Conservation (phyloP, 164 flowering plant genomes). For the Saururus chinensis region DNA sequence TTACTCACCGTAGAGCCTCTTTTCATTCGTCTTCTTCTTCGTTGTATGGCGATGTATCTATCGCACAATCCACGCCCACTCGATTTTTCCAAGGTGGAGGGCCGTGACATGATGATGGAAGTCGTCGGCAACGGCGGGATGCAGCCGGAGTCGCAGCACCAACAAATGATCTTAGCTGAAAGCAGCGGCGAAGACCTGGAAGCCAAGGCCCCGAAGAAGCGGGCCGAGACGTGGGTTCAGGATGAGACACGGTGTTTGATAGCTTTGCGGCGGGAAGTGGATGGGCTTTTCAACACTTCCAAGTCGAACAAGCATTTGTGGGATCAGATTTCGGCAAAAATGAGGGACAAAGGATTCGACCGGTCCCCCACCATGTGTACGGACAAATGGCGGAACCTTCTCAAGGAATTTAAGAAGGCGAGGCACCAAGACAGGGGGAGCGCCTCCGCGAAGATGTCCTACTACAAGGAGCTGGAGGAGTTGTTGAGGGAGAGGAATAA, state of each 20-base stretch:
- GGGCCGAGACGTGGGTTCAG: constrained; percentile 94
- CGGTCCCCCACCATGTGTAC: constrained; percentile 89
- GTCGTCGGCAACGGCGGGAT: constrained; percentile 25
- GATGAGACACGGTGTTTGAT: constrained; percentile 71
- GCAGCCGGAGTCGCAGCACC: constrained; percentile 22
- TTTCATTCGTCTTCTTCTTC: no score
- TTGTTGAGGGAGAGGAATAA: constrained; percentile 56
- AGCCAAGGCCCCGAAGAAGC: constrained; percentile 62
- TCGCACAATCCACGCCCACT: constrained; percentile 52
- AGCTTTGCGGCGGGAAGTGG: constrained; percentile 57
- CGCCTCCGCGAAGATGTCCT: constrained; percentile 68
- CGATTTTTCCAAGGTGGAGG: constrained; percentile 52
- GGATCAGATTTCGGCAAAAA: constrained; percentile 84
- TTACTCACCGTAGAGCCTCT: no score
- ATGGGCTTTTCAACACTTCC: constrained; percentile 66
- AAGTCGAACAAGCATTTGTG: constrained; percentile 87
- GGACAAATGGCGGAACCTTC: constrained; percentile 93
- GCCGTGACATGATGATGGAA: constrained; percentile 56
- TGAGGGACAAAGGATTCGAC: constrained; percentile 84
- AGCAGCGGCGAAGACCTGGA: constrained; percentile 65
- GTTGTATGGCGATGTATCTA: constrained; percentile 30
- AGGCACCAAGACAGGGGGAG: constrained; percentile 55
- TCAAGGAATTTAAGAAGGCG: constrained; percentile 87
- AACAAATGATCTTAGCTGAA: constrained; percentile 39
- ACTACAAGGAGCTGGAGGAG: constrained; percentile 82